Evolutionary conservation across 495 filamentous ascomycete species (phyloP), one percentile per base, ranked within the genome.

Genomic region (Talaromyces trachyspermus): DNA sequence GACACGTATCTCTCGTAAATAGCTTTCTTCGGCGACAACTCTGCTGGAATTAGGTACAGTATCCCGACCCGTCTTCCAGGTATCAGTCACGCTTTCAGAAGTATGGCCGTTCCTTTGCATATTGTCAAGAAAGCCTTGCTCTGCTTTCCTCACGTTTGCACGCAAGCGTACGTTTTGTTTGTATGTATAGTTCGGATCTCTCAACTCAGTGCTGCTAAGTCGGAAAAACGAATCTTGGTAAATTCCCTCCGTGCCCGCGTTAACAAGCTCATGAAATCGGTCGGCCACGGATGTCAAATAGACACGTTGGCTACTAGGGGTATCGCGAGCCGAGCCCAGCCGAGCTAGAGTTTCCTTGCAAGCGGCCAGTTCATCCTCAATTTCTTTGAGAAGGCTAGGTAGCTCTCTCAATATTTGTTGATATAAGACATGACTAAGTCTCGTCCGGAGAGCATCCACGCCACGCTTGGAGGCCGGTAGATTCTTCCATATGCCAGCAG

Each of bases 391-490:
- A 4, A 69, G 44, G 0, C 35, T 55, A 1, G 68, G 64, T 0
- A 76, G 50, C 30, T 70, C 66, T n/a, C 53, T 54, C 20, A 57
- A 55, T 15, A 75, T 55, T 38, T 75, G 72, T 15, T 63, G 49
- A 2, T 71, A 61, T 0, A 76, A 45, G 4, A 76, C 54, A 8
- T 23, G 43, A 44, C 71, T 76, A 0, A 76, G 54, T 3, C 71
- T 70, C 15, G 15, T 50, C 30, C 69, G 55, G 0, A 76, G 50
- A 6, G 58, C 51, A 12, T 66, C 65, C 17, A 75, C 61, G 0
- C 70, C 73, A 2, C 0, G 60, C 49, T 23, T 55, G 49, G 8
- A 58, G 22, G 3, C 65, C 5, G 1, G 47, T 40, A 11, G 54
- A n/a, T 46, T 36, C 6, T 42, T 54, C 75, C 74, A 78, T 19